Evolutionary conservation across 169 alveolate species (phyloP), one percentile per base, ranked within the genome.

Genomic region (Plasmodium falciparum): DNA sequence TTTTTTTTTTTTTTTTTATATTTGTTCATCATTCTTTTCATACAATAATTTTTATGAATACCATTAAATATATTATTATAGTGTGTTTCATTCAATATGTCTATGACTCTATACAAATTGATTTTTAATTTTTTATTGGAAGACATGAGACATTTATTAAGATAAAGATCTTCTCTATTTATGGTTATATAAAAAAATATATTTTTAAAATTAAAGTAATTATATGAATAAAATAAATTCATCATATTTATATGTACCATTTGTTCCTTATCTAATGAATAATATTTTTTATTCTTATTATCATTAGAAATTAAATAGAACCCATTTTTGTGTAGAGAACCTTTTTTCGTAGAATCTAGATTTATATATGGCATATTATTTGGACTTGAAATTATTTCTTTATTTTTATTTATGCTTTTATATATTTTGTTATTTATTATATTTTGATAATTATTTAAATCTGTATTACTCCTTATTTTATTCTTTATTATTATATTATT

Each of bases 101-200:
- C 76, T 62, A 86, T 17, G 26, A 86, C 24, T 26, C 62, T 62
- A 26, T 71, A 47, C 71, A 86, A 72, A n/a, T 86, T 72, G 47
- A 13, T 86, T 65, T 47, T 72, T 54, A 86, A 33, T 52, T 45
- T 26, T 17, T 20, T 4, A 72, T 72, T 47, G 9, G 69, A 15
- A 22, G 54, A 72, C 4, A 71, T 71, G 24, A 86, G 61, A 62
- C 67, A 67, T 72, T 72, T 86, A 75, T 86, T 86, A 5, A 71
- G 73, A 54, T 61, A 86, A 7, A 86, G 70, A 43, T 86, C 92
- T 66, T 86, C 92, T 54, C 92, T 71, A 52, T 86, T 71, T 71
- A 86, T 86, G 49, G 45, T 72, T 6, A 86, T 47, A 58, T 86
- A 86, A 49, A 72, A 70, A 9, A 20, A 22, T 24, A 12, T 22